These are phyloP conservation scores for Blastocystis sp. DNA, from an alignment of 352 stramenopile genomes.

Conservation along the genomic window DNA sequence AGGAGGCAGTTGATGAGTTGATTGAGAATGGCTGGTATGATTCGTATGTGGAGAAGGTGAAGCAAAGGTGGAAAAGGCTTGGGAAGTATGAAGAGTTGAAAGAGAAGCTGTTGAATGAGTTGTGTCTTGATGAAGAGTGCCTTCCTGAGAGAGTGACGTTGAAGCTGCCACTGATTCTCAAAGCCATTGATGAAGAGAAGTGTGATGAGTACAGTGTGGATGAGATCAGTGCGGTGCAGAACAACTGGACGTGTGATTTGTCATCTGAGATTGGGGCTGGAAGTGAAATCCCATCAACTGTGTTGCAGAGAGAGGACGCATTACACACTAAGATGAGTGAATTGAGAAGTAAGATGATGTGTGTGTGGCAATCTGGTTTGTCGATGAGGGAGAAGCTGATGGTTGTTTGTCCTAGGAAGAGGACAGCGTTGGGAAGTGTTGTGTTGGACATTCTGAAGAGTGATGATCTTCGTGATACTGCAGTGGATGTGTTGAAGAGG, in stretches of 20 bases:
- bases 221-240: background rate
- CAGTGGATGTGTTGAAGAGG: background rate
- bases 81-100: background rate
- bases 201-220: too few species aligned
- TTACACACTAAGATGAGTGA: background rate
- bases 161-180: too few species aligned
- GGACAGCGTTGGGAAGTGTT: background rate
- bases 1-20: constrained; percentile 3
- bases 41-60: constrained; percentile 1
- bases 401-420: constrained; percentile 4
- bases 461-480: background rate
- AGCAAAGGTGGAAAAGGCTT: too few species aligned
- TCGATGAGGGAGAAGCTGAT: background rate
- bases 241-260: constrained; percentile 3
- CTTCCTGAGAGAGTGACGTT: too few species aligned
- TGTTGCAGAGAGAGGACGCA: background rate
- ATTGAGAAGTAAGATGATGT: background rate
- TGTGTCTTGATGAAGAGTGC: too few species aligned
- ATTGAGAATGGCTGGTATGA: constrained; percentile 13
- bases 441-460: constrained; percentile 3
- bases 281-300: background rate
- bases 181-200: too few species aligned
- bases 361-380: background rate
- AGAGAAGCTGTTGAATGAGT: background rate
- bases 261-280: background rate